A percentile compares a stretch with the other conserved stretches of the same genome.
These are phyloP conservation scores for Xerocomellus amylosporus DNA, from an alignment of 768 basidiomycete species.

Conservation along the genomic window DNA sequence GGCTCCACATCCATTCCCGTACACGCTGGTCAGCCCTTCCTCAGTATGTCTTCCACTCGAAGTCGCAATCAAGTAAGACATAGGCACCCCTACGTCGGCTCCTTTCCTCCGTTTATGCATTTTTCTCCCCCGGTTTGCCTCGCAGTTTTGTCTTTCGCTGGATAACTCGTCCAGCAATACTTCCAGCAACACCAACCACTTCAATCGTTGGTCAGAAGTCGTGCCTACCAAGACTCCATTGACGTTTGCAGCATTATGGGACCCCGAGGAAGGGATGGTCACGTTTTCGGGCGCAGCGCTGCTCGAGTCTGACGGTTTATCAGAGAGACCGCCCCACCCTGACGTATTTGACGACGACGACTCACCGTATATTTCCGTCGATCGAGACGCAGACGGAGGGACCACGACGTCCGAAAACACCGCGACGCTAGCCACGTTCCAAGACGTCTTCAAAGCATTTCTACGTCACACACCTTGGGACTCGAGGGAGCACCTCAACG, in stretches of 20 bases:
- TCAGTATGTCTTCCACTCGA: constrained; percentile 16
- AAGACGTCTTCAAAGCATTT: constrained; percentile 31
- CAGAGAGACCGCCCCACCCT: constrained; percentile 4
- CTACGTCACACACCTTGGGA: constrained; percentile 22
- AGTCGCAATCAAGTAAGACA: constrained; percentile 25
- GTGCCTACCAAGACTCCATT: constrained; percentile 54
- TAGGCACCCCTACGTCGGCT: background rate
- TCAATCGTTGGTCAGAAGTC: constrained; percentile 53
- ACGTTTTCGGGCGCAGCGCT: constrained; percentile 54
- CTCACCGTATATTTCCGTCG: constrained; percentile 11
- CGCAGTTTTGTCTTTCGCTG: constrained; percentile 25
- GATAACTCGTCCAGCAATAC: constrained; percentile 13
- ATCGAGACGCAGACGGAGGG: constrained; percentile 13
- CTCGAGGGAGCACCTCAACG: constrained; percentile 20
- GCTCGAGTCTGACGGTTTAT: constrained; percentile 30
- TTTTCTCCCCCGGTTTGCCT: background rate
- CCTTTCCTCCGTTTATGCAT: background rate
- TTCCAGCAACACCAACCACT: constrained; percentile 10
- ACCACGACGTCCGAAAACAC: constrained; percentile 18
- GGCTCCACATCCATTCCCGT: background rate
- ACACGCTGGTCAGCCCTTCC: background rate
- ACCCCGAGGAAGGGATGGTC: constrained; percentile 54
- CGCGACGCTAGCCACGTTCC: constrained; percentile 24
- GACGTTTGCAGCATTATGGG: constrained; percentile 61
- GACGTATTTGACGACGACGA: constrained; percentile 16